A percentile compares a stretch with the other conserved stretches of the same genome.
Evolutionary conservation across 75 land plant species (phyloP).

Genomic region (Pseudotsuga menziesii): DNA sequence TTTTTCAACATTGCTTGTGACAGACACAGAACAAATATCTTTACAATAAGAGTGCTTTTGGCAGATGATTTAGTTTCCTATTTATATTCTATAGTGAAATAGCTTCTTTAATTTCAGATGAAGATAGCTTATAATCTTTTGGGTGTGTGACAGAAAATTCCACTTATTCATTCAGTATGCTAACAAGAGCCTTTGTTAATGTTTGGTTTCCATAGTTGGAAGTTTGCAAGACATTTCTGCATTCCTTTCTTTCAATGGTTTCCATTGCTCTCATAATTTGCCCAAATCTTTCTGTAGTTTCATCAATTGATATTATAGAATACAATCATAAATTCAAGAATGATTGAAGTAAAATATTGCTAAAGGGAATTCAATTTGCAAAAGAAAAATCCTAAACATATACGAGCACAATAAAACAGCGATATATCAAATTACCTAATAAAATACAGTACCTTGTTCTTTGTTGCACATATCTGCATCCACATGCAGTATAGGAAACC

Average conservation of each 20-base stretch:
- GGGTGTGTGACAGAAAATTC: not conserved
- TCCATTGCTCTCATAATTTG: not conserved
- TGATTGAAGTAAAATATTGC: not conserved
- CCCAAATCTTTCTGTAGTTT: not conserved
- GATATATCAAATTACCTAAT: no score
- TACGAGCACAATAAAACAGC: no score
- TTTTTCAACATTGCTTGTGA: no score
- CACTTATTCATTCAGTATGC: not conserved
- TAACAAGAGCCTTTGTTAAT: not conserved
- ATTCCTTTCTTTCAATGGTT: not conserved
- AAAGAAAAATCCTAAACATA: not conserved
- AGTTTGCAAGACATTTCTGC: not conserved
- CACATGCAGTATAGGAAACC: constrained; percentile 14
- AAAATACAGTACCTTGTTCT: constrained; percentile 18
- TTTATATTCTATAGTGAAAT: not conserved
- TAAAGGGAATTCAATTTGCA: not conserved
- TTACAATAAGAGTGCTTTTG: not conserved
- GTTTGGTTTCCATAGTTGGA: not conserved
- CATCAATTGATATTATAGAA: not conserved
- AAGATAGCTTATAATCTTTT: not conserved
- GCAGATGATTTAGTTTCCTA: not conserved
- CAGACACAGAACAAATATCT: no score
- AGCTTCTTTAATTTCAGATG: not conserved
- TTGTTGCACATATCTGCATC: constrained; percentile 22
- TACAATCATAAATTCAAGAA: not conserved